Conservation (phyloP, 805 yeast species). For the Yarrowia sp. region DNA sequence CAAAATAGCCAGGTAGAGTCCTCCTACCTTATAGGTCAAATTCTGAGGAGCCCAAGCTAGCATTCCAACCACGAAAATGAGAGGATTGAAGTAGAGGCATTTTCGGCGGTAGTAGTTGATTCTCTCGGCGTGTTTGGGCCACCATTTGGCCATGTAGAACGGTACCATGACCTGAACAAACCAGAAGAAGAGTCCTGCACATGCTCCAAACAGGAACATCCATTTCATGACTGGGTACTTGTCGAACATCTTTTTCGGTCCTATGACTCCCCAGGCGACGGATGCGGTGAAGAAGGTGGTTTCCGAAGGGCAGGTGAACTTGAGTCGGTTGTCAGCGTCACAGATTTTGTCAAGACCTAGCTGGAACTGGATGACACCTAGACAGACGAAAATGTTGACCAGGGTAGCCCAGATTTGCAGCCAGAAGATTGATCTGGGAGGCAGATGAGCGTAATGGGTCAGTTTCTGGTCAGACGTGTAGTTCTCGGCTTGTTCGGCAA, state of each 20-base stretch:
- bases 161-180: not conserved
- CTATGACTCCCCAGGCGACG: conserved; percentile 54
- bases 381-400: not conserved
- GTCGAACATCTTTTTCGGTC: conserved; percentile 53
- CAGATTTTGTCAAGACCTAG: conserved; percentile 47
- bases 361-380: conserved; percentile 49
- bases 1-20: not conserved
- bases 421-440: not conserved
- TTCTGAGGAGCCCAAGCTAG: not conserved
- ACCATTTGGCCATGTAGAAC: conserved; percentile 41
- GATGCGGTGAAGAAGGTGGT: conserved; percentile 59
- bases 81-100: conserved; percentile 15
- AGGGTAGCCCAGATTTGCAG: conserved; percentile 1
- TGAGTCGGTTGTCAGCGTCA: conserved; percentile 45
- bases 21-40: not conserved
- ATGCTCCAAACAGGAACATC: conserved; percentile 42
- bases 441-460: not conserved
- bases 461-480: not conserved
- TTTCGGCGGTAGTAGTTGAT: conserved; percentile 12
- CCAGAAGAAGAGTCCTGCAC: conserved; percentile 44
- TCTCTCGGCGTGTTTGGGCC: not conserved
- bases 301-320: conserved; percentile 51
- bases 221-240: conserved; percentile 48
- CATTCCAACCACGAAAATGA: conserved; percentile 2
- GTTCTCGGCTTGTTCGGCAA: not conserved